phyloP scores from a whole-genome alignment of 2,329 filamentous ascomycete species.

The Colletotrichum sp. region DNA sequence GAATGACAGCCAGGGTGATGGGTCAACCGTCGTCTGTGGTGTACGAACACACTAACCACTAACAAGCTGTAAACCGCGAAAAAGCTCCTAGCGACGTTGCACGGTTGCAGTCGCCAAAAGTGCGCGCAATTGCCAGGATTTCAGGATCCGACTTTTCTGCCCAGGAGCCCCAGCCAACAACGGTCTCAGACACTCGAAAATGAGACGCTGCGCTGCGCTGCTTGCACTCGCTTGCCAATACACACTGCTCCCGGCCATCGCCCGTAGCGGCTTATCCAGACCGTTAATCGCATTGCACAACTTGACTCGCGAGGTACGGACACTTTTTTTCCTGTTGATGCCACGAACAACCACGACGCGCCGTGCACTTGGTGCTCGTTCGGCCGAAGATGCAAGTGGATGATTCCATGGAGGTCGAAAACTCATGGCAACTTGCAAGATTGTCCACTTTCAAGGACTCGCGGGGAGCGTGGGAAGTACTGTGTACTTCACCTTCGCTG shows the following conservation, averaged over 20 bases:
- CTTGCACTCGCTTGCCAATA: not conserved
- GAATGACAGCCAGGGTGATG: not conserved
- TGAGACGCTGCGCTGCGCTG: not conserved
- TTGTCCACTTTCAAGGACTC: not conserved
- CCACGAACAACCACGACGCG: not conserved
- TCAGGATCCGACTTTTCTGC: not conserved
- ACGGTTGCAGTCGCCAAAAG: slow-evolving; percentile 11
- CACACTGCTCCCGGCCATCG: not conserved
- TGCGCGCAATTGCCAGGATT: not conserved
- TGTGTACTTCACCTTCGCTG: not conserved
- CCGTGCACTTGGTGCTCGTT: not conserved
- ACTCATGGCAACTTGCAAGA: not conserved
- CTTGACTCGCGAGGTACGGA: not conserved
- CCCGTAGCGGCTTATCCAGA: not conserved
- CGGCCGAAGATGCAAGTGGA: not conserved
- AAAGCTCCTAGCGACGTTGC: slow-evolving; percentile 12
- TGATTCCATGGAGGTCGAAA: not conserved
- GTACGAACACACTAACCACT: not conserved
- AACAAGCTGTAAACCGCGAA: not conserved
- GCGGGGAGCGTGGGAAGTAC: not conserved
- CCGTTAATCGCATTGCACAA: not conserved
- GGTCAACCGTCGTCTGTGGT: not conserved
- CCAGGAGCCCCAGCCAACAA: not conserved
- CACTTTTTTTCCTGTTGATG: not conserved
- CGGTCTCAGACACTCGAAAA: not conserved